Evolutionary conservation across 805 yeast genomes (phyloP), one percentile per base, ranked within the genome.

Genomic region (Yamadazyma endophytica): DNA sequence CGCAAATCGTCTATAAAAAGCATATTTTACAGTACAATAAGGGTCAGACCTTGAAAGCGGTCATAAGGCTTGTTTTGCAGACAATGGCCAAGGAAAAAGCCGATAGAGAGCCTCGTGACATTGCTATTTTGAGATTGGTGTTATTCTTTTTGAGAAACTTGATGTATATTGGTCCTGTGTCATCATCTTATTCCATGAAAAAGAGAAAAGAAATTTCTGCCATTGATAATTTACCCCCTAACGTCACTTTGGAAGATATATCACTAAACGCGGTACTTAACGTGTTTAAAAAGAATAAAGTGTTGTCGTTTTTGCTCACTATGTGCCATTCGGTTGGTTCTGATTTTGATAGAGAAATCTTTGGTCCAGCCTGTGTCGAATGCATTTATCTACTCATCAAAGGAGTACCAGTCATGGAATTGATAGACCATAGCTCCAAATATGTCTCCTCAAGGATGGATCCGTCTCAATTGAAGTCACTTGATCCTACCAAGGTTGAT

Each of bases 141-240:
- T 57, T 89, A 11, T 75, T 75, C 30, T 76, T 92, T 48, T 69
- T 88, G 40, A 70, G 95, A 40, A 92, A 92, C 51, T 45, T 92
- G n/a, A 58, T 84, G 6, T 70, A 77, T 24, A 86, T 90, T 20
- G 87, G 82, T 42, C 90, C 89, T 0, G 77, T 82, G 1, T 76
- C 70, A 21, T 44, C 70, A 4, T 68, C 79, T 1, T 55, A 77
- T 6, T 58, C 75, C 2, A 56, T 63, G 2, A 68, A 68, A 28
- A 66, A 67, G 24, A 56, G 60, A 37, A 63, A 43, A 37, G 51
- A 43, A 49, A 54, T 52, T 13, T 42, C 46, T 6, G 47, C 43
- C 31, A 37, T 48, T 4, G 56, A 61, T 31, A 69, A 64, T 35
- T 49, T 82, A 45, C 89, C 92, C 0, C 56, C 61, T 5, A 79